A percentile compares a stretch with the other conserved stretches of the same genome.
phyloP scores from a whole-genome alignment of 179 eudicot genomes.

The Spinacia oleracea region DNA sequence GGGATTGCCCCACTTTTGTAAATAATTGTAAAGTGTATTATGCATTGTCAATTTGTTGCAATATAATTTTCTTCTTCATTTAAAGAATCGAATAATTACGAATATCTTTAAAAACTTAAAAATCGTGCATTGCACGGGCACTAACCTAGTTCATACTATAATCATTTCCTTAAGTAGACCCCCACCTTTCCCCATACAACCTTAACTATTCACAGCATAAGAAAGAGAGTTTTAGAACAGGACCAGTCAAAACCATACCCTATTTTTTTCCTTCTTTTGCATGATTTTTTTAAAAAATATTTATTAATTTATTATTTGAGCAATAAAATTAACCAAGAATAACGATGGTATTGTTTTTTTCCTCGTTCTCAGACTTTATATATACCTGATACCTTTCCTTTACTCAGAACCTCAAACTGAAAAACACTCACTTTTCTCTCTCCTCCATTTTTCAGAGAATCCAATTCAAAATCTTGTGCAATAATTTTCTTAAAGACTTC shows the following conservation, averaged over 20 bases:
- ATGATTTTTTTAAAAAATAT: neutral
- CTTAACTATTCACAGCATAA: constrained; percentile 5
- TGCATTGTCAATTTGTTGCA: too few species aligned
- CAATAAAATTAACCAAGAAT: neutral
- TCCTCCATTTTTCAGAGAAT: constrained; percentile 16
- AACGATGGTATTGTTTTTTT: neutral
- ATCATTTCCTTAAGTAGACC: constrained; percentile 1
- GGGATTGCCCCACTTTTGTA: too few species aligned
- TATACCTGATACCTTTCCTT: neutral
- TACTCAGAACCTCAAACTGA: constrained; percentile 11
- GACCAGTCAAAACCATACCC: constrained; percentile 1
- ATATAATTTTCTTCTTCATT: too few species aligned
- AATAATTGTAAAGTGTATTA: too few species aligned
- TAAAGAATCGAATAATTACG: too few species aligned
- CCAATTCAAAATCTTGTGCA: constrained; percentile 2
- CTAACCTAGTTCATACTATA: too few species aligned
- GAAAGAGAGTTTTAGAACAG: neutral
- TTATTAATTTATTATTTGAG: neutral
- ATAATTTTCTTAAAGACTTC: neutral
- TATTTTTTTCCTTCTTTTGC: neutral
- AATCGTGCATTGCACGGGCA: too few species aligned
- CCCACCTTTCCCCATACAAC: constrained; percentile 21
- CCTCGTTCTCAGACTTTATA: neutral
- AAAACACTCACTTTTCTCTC: constrained; percentile 15
- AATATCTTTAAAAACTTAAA: too few species aligned